These are phyloP conservation scores for Pestalotiopsis sp. DNA, from an alignment of 2,329 filamentous ascomycete species.

Conservation along the genomic window DNA sequence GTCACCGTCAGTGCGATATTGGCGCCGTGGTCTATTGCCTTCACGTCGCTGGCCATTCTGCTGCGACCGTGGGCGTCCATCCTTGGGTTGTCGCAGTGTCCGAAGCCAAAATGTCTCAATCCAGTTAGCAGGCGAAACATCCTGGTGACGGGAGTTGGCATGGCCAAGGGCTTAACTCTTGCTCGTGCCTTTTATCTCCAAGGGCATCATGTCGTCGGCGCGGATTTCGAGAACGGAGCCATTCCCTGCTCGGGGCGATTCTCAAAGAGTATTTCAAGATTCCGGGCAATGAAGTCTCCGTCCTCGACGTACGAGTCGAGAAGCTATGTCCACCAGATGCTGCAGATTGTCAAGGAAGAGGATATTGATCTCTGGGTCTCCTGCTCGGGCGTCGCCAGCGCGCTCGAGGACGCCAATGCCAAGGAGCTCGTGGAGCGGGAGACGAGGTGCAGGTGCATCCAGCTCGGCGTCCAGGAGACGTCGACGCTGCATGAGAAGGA, in stretches of 20 bases:
- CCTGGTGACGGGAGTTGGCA: constrained; percentile 73
- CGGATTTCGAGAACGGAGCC: constrained; percentile 59
- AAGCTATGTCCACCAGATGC: constrained; percentile 57
- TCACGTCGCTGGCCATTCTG: neutral
- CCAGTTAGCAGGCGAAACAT: constrained; percentile 45
- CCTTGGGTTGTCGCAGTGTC: neutral
- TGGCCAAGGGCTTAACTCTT: constrained; percentile 70
- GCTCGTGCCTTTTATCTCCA: constrained; percentile 66
- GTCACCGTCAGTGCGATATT: neutral
- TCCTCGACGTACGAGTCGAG: constrained; percentile 29
- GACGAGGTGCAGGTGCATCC: constrained; percentile 63
- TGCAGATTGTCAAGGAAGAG: constrained; percentile 62
- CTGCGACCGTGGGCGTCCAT: constrained; percentile 3
- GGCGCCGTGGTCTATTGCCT: neutral
- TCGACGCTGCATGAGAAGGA: constrained; percentile 65
- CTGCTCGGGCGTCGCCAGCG: constrained; percentile 69
- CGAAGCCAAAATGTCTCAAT: neutral
- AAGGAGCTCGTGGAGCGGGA: constrained; percentile 61
- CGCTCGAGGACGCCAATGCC: constrained; percentile 67
- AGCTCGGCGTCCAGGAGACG: constrained; percentile 61
- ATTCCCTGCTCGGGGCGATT: constrained; percentile 56
- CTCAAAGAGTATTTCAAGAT: constrained; percentile 57
- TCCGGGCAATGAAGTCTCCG: constrained; percentile 48
- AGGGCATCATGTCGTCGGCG: constrained; percentile 73
- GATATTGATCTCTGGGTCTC: constrained; percentile 73